Evolutionary conservation across 202 grass and related monocot genomes (phyloP).

Genomic region (Eragrostis tef): DNA sequence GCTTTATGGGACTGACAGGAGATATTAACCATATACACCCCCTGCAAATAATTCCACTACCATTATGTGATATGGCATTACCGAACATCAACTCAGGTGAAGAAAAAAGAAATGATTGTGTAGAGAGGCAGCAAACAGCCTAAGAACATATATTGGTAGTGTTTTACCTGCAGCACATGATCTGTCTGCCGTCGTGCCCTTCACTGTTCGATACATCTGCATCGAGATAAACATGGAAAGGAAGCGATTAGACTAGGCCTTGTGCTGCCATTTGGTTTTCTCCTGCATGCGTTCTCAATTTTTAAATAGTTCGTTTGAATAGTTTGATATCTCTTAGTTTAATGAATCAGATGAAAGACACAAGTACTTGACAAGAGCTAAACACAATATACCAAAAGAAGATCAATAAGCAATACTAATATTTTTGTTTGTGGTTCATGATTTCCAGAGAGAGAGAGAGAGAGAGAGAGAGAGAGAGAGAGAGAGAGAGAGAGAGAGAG

Average conservation of each 20-base stretch:
- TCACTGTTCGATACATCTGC: conserved; percentile 77
- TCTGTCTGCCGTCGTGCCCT: conserved; percentile 58
- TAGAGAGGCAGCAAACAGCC: conserved; percentile 4
- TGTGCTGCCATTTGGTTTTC: conserved; percentile 46
- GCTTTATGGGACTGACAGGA: conserved; percentile 43
- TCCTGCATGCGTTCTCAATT: conserved; percentile 22
- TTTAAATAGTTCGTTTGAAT: not conserved
- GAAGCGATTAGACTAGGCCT: conserved; percentile 27
- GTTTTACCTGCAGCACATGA: conserved; percentile 64
- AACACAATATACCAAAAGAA: conserved; percentile 21
- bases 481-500: not conserved
- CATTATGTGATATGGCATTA: conserved; percentile 57
- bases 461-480: not conserved
- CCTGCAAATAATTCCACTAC: conserved; percentile 54
- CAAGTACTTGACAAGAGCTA: conserved; percentile 29
- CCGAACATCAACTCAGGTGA: conserved; percentile 42
- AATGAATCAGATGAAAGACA: conserved; percentile 28
- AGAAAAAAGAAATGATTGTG: conserved; percentile 42
- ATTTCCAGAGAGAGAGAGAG: not conserved
- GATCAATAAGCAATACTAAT: conserved; percentile 16
- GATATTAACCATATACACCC: conserved; percentile 28
- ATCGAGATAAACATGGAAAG: conserved; percentile 36
- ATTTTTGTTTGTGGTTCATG: conserved; percentile 22
- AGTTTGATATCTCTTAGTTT: not conserved
- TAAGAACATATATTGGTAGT: conserved; percentile 27